Evolutionary conservation across 1,284 basidiomycete species (phyloP).

Genomic region (Trametes sp.): DNA sequence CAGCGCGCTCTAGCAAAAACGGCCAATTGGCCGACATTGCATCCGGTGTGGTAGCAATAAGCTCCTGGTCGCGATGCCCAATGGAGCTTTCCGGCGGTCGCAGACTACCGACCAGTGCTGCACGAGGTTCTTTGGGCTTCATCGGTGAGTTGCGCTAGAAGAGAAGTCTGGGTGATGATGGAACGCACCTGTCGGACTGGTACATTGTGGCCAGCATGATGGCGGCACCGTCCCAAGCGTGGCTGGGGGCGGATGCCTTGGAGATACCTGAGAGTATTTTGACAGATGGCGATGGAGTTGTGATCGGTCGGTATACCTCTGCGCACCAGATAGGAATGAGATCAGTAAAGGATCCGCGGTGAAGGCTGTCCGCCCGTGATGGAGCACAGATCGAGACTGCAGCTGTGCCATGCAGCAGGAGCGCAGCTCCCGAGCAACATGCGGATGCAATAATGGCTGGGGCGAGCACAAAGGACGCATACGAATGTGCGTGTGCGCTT

Average conservation of each 20-base stretch:
- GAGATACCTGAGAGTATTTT: conserved; percentile 23
- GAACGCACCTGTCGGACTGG: conserved; percentile 3
- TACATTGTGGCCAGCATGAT: conserved; percentile 11
- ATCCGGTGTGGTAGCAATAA: conserved; percentile 8
- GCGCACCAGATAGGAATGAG: conserved; percentile 23
- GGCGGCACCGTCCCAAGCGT: not conserved
- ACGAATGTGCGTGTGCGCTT: conserved; percentile 10
- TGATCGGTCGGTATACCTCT: conserved; percentile 24
- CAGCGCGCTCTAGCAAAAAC: not conserved
- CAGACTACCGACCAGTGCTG: conserved; percentile 4
- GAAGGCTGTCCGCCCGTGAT: conserved; percentile 29
- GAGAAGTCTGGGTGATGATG: conserved; percentile 9
- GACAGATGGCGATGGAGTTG: conserved; percentile 29
- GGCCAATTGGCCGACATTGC: conserved; percentile 13
- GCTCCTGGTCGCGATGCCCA: not conserved
- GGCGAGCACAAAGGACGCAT: conserved; percentile 8
- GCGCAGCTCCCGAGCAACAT: conserved; percentile 21
- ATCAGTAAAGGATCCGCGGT: conserved; percentile 32
- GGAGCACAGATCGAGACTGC: conserved; percentile 17
- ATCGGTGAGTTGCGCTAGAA: conserved; percentile 11
- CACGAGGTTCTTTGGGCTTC: conserved; percentile 2
- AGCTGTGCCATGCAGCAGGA: conserved; percentile 19
- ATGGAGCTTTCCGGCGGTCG: conserved; percentile 7
- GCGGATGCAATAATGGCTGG: conserved; percentile 12
- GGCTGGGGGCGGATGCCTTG: conserved; percentile 5